phyloP scores from a whole-genome alignment of 1,139 yeast genomes.

The Martiniozyma asiatica region DNA sequence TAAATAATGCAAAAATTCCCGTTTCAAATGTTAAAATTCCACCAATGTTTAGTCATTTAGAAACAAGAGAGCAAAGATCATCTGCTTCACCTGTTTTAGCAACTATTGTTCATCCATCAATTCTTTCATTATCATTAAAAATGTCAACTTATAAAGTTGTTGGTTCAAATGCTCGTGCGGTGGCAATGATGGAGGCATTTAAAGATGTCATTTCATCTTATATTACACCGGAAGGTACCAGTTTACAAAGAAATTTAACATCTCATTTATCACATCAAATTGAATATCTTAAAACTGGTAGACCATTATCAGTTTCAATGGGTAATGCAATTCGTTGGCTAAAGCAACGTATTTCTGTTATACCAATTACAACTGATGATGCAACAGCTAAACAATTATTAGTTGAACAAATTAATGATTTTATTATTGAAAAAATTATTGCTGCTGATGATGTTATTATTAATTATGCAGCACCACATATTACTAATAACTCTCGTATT shows the following conservation, averaged over 20 bases:
- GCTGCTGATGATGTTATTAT: constrained; percentile 77
- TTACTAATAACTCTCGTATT: constrained; percentile 65
- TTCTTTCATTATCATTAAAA: constrained; percentile 66
- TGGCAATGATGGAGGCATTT: constrained; percentile 77
- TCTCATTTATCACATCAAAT: constrained; percentile 89
- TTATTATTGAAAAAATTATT: constrained; percentile 75
- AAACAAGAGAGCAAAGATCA: constrained; percentile 68
- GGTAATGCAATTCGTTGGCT: constrained; percentile 97
- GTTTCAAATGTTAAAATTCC: constrained; percentile 35
- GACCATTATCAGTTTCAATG: constrained; percentile 91
- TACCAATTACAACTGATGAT: constrained; percentile 63
- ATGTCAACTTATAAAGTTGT: constrained; percentile 77
- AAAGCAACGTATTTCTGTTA: constrained; percentile 80
- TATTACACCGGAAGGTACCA: constrained; percentile 73
- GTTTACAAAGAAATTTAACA: constrained; percentile 79
- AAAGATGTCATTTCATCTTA: constrained; percentile 71
- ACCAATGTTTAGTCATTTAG: constrained; percentile 78
- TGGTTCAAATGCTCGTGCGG: constrained; percentile 81
- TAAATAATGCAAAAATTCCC: constrained; percentile 41
- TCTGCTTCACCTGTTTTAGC: constrained; percentile 51
- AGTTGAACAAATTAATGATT: constrained; percentile 60
- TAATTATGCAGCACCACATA: constrained; percentile 68
- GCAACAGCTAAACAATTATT: constrained; percentile 60
- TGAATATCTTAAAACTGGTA: constrained; percentile 79
- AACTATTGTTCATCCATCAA: constrained; percentile 77